phyloP scores from a whole-genome alignment of 1,284 basidiomycete genomes.

The Porogramme epimiltina region DNA sequence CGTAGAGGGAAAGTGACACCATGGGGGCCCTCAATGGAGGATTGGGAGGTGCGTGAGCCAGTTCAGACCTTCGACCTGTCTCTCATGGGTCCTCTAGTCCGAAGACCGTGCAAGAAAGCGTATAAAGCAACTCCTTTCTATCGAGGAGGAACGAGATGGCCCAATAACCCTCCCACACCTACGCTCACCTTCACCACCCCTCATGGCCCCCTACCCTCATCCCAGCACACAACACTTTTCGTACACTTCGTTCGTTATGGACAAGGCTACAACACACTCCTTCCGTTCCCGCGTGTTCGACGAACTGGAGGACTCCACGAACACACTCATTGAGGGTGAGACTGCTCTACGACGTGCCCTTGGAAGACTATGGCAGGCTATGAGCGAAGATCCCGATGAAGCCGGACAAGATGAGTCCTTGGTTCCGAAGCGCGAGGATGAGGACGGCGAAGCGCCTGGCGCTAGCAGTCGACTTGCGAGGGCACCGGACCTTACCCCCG shows the following conservation, averaged over 20 bases:
- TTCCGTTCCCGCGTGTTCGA: conserved; percentile 76
- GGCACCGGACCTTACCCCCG: conserved; percentile 65
- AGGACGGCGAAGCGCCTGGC: conserved; percentile 54
- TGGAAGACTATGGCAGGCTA: conserved; percentile 76
- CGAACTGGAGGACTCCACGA: conserved; percentile 76
- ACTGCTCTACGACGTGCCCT: conserved; percentile 68
- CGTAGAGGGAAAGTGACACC: conserved; percentile 74
- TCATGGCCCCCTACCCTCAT: conserved; percentile 65
- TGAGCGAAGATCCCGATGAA: conserved; percentile 62
- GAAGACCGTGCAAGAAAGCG: conserved; percentile 82
- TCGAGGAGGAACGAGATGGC: conserved; percentile 38
- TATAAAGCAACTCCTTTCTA: conserved; percentile 62
- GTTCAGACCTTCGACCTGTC: background rate
- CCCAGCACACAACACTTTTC: conserved; percentile 66
- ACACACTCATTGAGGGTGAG: conserved; percentile 79
- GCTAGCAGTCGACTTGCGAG: conserved; percentile 52
- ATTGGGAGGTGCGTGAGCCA: conserved; percentile 71
- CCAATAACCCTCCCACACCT: conserved; percentile 45
- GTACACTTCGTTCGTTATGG: conserved; percentile 82
- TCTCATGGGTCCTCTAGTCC: conserved; percentile 45
- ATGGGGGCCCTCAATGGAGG: conserved; percentile 79
- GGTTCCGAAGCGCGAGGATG: conserved; percentile 66
- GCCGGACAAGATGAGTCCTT: conserved; percentile 37
- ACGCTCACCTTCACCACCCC: conserved; percentile 46
- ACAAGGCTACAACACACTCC: conserved; percentile 78